phyloP scores from a whole-genome alignment of 495 filamentous ascomycete genomes.

The Choiromyces venosus region DNA sequence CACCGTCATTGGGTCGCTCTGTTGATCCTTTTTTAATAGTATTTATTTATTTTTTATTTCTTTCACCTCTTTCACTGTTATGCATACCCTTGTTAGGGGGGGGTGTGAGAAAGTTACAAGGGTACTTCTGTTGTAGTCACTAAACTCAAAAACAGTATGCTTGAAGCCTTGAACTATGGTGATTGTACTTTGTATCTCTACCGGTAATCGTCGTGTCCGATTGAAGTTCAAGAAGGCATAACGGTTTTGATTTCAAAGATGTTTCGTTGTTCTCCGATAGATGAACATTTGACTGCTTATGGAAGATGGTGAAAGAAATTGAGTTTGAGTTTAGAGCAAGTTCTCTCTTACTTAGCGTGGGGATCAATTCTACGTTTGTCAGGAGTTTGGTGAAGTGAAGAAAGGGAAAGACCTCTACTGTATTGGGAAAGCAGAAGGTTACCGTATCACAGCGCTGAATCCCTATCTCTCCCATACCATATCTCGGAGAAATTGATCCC shows the following conservation, averaged over 20 bases:
- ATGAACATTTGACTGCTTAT: not conserved
- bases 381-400: not conserved
- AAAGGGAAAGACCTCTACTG: not conserved
- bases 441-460: not conserved
- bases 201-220: not conserved
- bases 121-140: not conserved
- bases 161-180: too few relatives aligned
- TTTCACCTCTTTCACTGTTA: not conserved
- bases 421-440: not conserved
- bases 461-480: not conserved
- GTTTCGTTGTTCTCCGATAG: not conserved
- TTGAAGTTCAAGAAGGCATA: not conserved
- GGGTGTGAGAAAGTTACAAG: not conserved
- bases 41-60: not conserved
- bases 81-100: not conserved
- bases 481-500: not conserved
- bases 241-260: not conserved
- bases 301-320: not conserved
- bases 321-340: not conserved
- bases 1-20: not conserved
- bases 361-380: not conserved
- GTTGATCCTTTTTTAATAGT: not conserved
- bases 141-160: not conserved
- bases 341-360: not conserved
- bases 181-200: not conserved